phyloP scores from a whole-genome alignment of 441 rosid species.

The Metrosideros polymorpha region DNA sequence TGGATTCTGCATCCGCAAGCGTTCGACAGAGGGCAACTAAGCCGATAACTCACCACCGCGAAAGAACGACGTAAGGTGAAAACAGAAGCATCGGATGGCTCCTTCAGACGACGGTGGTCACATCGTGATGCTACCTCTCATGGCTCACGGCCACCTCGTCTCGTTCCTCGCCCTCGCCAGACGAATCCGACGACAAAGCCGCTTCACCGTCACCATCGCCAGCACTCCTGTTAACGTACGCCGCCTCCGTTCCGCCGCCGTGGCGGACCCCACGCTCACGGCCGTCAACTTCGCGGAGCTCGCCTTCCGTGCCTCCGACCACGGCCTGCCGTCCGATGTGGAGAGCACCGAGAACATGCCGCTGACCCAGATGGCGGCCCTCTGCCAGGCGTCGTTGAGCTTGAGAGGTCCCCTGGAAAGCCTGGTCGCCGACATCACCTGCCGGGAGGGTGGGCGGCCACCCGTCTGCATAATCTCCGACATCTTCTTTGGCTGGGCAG shows the following conservation, averaged over 20 bases:
- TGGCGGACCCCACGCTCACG: background rate
- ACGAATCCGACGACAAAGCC: background rate
- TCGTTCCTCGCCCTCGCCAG: background rate
- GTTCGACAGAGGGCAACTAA: no score
- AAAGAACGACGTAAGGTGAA: background rate
- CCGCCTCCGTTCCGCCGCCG: slow-evolving; percentile 1
- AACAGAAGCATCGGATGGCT: background rate
- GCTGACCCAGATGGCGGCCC: background rate
- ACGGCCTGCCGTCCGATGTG: background rate
- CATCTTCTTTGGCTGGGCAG: slow-evolving; percentile 13
- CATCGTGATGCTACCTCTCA: background rate
- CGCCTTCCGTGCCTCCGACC: background rate
- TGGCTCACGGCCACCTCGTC: slow-evolving; percentile 5
- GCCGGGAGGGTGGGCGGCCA: background rate
- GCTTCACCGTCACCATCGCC: slow-evolving; percentile 4
- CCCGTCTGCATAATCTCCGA: slow-evolving; percentile 6
- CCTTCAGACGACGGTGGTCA: background rate
- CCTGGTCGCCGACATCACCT: background rate
- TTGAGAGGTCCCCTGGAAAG: slow-evolving; percentile 1
- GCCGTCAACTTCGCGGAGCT: background rate
- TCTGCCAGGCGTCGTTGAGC: background rate
- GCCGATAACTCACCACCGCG: background rate
- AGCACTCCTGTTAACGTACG: slow-evolving; percentile 10
- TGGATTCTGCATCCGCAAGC: no score
- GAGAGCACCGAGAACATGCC: slow-evolving; percentile 4